Conservation (phyloP, 495 filamentous ascomycete genomes). For the Lasiosphaeria hispida region DNA sequence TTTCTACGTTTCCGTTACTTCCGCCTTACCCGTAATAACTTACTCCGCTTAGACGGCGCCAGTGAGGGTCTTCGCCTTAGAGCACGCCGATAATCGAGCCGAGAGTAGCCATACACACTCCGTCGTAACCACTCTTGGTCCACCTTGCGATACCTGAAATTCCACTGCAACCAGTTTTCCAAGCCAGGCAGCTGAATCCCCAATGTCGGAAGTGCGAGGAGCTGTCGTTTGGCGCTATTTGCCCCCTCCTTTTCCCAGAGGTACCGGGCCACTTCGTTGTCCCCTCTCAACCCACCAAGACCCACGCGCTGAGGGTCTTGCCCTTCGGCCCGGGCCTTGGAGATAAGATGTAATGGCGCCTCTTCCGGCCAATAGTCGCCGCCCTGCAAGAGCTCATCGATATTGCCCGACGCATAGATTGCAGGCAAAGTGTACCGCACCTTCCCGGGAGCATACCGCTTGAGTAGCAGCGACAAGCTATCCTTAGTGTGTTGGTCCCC, state of each 20-base stretch:
- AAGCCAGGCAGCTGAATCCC: conserved; percentile 33
- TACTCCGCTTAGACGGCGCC: no score
- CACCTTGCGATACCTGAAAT: conserved; percentile 48
- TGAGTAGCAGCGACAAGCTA: conserved; percentile 35
- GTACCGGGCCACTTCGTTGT: background rate
- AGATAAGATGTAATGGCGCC: background rate
- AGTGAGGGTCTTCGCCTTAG: no score
- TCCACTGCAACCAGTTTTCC: conserved; percentile 40
- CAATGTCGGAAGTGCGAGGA: conserved; percentile 53
- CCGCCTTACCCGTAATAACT: no score
- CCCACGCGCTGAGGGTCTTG: background rate
- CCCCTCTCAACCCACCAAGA: background rate
- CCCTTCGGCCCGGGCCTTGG: background rate
- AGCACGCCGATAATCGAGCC: no score
- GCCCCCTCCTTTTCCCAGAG: conserved; percentile 5
- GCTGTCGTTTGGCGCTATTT: conserved; percentile 17
- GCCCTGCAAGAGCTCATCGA: conserved; percentile 13
- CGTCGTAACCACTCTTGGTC: conserved; percentile 30
- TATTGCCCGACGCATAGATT: conserved; percentile 36
- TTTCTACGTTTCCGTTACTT: no score
- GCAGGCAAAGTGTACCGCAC: conserved; percentile 54
- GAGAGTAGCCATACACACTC: background rate
- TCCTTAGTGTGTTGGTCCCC: conserved; percentile 18
- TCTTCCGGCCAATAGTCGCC: conserved; percentile 24
- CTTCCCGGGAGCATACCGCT: conserved; percentile 47